A percentile compares a stretch with the other conserved stretches of the same genome.
These are phyloP conservation scores for Tulasnella sp. DNA, from an alignment of 768 basidiomycete species.

Conservation along the genomic window DNA sequence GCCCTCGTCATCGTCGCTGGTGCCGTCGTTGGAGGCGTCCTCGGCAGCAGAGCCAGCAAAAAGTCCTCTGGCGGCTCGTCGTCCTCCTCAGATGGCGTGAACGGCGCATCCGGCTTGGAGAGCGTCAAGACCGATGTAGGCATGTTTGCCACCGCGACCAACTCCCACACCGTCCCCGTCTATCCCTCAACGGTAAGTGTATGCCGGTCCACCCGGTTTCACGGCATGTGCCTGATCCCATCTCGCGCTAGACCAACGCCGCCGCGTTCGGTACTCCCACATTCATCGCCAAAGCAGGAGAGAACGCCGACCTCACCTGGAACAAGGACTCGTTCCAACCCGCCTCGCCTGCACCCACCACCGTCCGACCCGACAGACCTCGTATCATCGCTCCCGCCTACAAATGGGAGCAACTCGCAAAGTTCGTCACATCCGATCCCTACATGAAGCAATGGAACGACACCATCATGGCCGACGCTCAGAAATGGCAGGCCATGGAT, in stretches of 20 bases:
- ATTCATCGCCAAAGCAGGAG: constrained; percentile 55
- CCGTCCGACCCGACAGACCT: constrained; percentile 73
- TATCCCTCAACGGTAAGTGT: constrained; percentile 85
- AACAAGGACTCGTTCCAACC: constrained; percentile 75
- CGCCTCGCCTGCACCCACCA: constrained; percentile 53
- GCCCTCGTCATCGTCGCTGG: constrained; percentile 41
- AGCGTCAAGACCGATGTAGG: constrained; percentile 59
- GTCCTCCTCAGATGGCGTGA: constrained; percentile 24
- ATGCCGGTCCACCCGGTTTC: not conserved
- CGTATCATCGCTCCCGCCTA: constrained; percentile 86
- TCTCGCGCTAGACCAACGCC: constrained; percentile 57
- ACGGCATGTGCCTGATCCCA: constrained; percentile 11
- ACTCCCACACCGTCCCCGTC: constrained; percentile 75
- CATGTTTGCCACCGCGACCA: constrained; percentile 70
- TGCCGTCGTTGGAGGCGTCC: constrained; percentile 62
- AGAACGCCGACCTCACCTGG: constrained; percentile 58
- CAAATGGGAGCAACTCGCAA: constrained; percentile 82
- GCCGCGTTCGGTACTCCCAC: constrained; percentile 69
- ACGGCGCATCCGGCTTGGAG: constrained; percentile 37
- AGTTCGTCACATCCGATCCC: constrained; percentile 72
- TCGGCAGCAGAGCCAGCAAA: constrained; percentile 61
- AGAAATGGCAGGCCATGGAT: constrained; percentile 58
- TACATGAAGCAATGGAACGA: constrained; percentile 88
- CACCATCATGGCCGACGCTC: constrained; percentile 86
- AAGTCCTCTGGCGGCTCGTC: constrained; percentile 33